Conservation (phyloP, 2,329 filamentous ascomycete species). For the Paracoccidioides lutzii region DNA sequence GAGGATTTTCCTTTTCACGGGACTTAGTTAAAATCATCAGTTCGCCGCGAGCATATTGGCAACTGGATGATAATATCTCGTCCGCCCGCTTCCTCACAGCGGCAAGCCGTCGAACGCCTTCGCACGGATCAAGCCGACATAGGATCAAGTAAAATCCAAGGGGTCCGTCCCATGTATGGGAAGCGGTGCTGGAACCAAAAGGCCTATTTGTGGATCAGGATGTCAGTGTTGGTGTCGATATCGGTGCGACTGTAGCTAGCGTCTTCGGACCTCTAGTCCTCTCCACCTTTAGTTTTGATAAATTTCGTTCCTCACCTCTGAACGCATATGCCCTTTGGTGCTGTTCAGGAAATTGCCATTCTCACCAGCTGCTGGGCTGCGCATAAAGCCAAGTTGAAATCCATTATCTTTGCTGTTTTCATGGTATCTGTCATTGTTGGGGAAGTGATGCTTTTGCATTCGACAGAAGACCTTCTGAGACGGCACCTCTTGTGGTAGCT, state of each 20-base stretch:
- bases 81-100: conserved; percentile 38
- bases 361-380: conserved; percentile 47
- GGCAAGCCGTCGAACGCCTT: conserved; percentile 37
- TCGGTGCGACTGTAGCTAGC: conserved; percentile 51
- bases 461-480: conserved; percentile 19
- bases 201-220: conserved; percentile 46
- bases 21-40: conserved; percentile 46
- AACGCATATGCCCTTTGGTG: conserved; percentile 52
- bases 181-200: conserved; percentile 34
- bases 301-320: conserved; percentile 45
- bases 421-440: conserved; percentile 50
- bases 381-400: conserved; percentile 46
- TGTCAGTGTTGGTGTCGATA: conserved; percentile 48
- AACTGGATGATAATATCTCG: conserved; percentile 45
- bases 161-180: conserved; percentile 27
- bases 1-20: conserved; percentile 49
- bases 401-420: conserved; percentile 40
- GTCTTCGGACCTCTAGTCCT: conserved; percentile 54
- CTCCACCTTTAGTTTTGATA: conserved; percentile 46
- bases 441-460: conserved; percentile 25
- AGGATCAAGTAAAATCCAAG: conserved; percentile 35
- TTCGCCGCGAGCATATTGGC: conserved; percentile 46
- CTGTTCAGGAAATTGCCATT: conserved; percentile 48
- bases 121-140: conserved; percentile 40
- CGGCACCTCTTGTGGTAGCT: conserved; percentile 41